Evolutionary conservation across 2,329 filamentous ascomycete species (phyloP), one percentile per base, ranked within the genome.

Genomic region (Penicillium freii): DNA sequence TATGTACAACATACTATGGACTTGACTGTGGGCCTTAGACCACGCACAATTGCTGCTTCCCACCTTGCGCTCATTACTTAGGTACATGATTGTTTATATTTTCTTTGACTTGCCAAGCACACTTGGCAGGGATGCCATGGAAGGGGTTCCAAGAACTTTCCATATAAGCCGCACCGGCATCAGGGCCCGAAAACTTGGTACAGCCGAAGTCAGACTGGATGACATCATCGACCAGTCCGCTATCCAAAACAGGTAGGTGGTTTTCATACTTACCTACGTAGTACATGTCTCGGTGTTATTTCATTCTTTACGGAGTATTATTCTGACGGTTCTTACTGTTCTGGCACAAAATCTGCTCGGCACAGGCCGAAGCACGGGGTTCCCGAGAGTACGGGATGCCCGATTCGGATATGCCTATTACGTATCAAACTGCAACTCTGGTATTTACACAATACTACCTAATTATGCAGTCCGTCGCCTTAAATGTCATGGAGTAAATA

Each of bases 361-460:
- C n/a, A n/a, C 10, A 39, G 13, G 21, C 53, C 53, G 47, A 56
- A 51, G 27, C 21, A 36, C 10, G 46, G 40, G 47, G 29, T 38
- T 39, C 21, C 46, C 46, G 21, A 38, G 44, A 11, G 19, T 7
- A 21, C 47, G 54, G 54, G 40, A 53, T 57, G 34, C 54, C 54
- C 23, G 13, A 53, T 53, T 47, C 51, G 54, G 42, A 50, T 34
- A 34, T 31, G 7, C 43, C 21, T 25, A 33, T 38, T n/a, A 25
- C 11, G 27, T 29, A 44, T 44, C 31, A 21, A 19, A 43, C 49
- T 51, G 27, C 39, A 17, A 51, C 40, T 44, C 29, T 33, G 46
- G n/a, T 36, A 49, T n/a, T 48, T 39, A 19, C 9, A 1, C 19
- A 1, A 54, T 54, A 9, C 36, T 33, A 49, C 44, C 36, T 9